Base-by-base conservation (phyloP, 176 grass and related monocot genomes). In the Musa itinerans region DNA sequence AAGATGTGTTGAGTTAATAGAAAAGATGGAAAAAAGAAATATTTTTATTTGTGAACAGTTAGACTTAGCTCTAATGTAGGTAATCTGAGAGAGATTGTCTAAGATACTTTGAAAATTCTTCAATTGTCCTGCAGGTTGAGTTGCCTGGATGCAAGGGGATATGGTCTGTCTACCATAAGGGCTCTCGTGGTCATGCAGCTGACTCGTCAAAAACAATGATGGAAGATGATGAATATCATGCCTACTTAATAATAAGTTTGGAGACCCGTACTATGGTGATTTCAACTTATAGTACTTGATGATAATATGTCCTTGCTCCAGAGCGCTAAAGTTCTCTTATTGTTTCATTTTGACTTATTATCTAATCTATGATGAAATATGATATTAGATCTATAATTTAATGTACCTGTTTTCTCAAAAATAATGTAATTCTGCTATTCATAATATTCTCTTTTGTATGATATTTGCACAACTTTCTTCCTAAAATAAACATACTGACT, bases 161-260 rank as follows among this genome's bases (percentile, higher is more conserved):
- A 65, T 97, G 94, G 94, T 91, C 90, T 77, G 94, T 97, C 64
- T 97, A 97, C 77, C 89, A 97, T 79, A 97, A 97, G 76, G 92
- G 86, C 80, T 86, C 84, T 49, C 94, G 94, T 77, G 83, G 83
- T 74, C 87, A 86, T 76, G 73, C 75, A 73, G 63, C 73, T 65
- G 94, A 87, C 51, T 52, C 64, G 63, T 76, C 80, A 27, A 87
- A 75, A 83, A 25, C 67, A 59, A 77, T 68, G 74, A 48, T 72
- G 25, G 85, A 97, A 75, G 83, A 93, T 27, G 89, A 93, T 70
- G 94, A 97, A 90, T 97, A 93, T 83, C 94, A 97, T 85, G 88
- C 94, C 53, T 97, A 97, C 81, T 78, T 97, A 73, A 97, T 97
- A 83, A 97, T 97, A 88, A 97, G 94, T 70, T 82, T 97, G 50